These are phyloP conservation scores for Beauveria brongniartii DNA, from an alignment of 2,329 filamentous ascomycete species.

Conservation along the genomic window DNA sequence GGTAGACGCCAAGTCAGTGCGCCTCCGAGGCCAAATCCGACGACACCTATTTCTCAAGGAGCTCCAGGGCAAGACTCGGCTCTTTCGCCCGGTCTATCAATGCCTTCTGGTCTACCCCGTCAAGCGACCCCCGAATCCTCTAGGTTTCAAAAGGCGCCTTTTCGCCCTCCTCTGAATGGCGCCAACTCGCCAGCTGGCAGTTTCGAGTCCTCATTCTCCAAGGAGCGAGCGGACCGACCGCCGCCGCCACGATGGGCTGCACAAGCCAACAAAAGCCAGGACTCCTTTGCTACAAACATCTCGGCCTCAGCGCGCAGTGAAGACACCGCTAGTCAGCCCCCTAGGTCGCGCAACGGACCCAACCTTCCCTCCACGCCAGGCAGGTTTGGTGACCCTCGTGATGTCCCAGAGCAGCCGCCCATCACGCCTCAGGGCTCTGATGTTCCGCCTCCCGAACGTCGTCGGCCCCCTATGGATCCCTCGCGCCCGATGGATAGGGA, in stretches of 20 bases:
- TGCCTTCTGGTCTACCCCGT: neutral
- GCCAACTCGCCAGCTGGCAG: slow-evolving; percentile 42
- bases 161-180: slow-evolving; percentile 31
- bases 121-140: slow-evolving; percentile 13
- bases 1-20: slow-evolving; percentile 32
- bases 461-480: slow-evolving; percentile 58
- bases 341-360: slow-evolving; percentile 45
- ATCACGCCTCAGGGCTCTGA: slow-evolving; percentile 20
- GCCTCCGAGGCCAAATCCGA: slow-evolving; percentile 18
- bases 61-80: slow-evolving; percentile 1
- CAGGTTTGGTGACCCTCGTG: slow-evolving; percentile 27
- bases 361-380: slow-evolving; percentile 30
- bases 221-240: slow-evolving; percentile 25
- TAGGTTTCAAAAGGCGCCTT: slow-evolving; percentile 16
- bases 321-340: slow-evolving; percentile 41
- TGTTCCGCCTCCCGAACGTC: slow-evolving; percentile 47
- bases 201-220: slow-evolving; percentile 37
- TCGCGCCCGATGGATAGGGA: slow-evolving; percentile 46
- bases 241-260: slow-evolving; percentile 39
- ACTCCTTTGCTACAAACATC: slow-evolving; percentile 44
- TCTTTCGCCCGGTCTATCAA: neutral
- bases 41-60: neutral
- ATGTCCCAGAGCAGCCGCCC: slow-evolving; percentile 6
- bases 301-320: slow-evolving; percentile 38
- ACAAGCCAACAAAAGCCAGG: slow-evolving; percentile 48